Evolutionary conservation across 1,139 yeast genomes (phyloP), one percentile per base, ranked within the genome.

Genomic region (Pichia sp.): DNA sequence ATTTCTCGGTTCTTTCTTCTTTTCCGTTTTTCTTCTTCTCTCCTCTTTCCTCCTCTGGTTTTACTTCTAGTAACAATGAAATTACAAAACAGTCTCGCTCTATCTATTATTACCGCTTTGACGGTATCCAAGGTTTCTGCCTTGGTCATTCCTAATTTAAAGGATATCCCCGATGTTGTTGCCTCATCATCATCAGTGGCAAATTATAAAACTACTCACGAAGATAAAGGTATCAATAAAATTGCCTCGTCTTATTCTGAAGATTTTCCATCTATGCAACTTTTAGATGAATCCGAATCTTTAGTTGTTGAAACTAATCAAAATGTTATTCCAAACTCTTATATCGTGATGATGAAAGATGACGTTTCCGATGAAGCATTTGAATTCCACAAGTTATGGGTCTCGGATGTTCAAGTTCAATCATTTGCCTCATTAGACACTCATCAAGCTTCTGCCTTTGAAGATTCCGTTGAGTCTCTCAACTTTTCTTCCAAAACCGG

Each of bases 281-380:
- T 65, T 40, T 48, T 60, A 7, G 49, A 57, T 39, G 57, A 55
- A 33, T 58, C 61, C 11, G 49, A 53, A n/a, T 62, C 68, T 39
- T 79, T 31, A 54, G 76, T 41, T 52, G 72, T 52, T 64, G 68
- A 39, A 57, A 68, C 43, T 49, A 57, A 63, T 36, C 67, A 73
- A 48, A 75, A 77, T 54, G 56, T 74, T 44, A 75, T 86, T 55
- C 85, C 88, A 43, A 78, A 85, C 69, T 80, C 84, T 61, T 88
- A 85, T 68, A 85, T 88, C 51, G 64, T 81, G 51, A 87, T 85
- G 41, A 78, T 86, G 68, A 86, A 85, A 71, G 75, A 77, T 43
- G 76, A 70, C 44, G 68, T 79, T 40, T 59, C 72, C 32, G 62
- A 69, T 28, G 75, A 75, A 36, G 74, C 74, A 48, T 67, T 77